Conservation (phyloP, 306 rosid species). For the Carpinus fangiana region DNA sequence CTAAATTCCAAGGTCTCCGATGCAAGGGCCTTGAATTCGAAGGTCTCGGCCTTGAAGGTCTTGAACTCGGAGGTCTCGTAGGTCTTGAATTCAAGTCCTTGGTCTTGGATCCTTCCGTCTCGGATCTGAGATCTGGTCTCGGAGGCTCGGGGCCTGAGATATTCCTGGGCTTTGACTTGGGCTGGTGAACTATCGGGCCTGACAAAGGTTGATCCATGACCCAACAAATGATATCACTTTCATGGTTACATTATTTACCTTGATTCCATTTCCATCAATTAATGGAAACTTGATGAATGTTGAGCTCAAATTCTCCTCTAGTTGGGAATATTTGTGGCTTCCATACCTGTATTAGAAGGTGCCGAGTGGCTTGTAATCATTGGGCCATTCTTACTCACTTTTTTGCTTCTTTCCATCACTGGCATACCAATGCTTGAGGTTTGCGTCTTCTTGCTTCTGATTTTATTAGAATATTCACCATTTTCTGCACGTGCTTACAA, state of each 20-base stretch:
- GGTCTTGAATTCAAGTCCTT: too few relatives aligned
- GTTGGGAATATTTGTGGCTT: constrained; percentile 96
- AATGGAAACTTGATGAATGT: constrained; percentile 30
- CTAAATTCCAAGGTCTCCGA: too few relatives aligned
- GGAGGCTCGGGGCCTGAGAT: too few relatives aligned
- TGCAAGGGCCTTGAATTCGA: too few relatives aligned
- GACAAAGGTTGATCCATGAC: too few relatives aligned
- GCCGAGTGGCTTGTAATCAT: constrained; percentile 88
- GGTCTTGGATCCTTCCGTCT: too few relatives aligned
- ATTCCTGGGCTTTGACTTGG: too few relatives aligned
- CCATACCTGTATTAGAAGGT: constrained; percentile 66
- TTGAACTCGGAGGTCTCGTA: too few relatives aligned
- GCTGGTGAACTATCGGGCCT: too few relatives aligned
- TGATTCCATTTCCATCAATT: constrained; percentile 3
- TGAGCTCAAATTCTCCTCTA: constrained; percentile 73
- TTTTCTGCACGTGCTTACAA: constrained; percentile 22
- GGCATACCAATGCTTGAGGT: constrained; percentile 97
- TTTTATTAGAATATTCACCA: constrained; percentile 12
- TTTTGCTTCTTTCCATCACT: constrained; percentile 91
- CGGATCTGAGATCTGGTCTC: too few relatives aligned
- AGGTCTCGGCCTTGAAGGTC: too few relatives aligned
- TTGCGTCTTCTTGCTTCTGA: constrained; percentile 36
- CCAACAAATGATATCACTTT: not conserved
- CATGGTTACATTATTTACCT: not conserved
- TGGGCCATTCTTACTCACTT: constrained; percentile 79